A percentile compares a stretch with the other conserved stretches of the same genome.
Evolutionary conservation across 2,329 filamentous ascomycete species (phyloP).

Genomic region (Aschersonia sp.): DNA sequence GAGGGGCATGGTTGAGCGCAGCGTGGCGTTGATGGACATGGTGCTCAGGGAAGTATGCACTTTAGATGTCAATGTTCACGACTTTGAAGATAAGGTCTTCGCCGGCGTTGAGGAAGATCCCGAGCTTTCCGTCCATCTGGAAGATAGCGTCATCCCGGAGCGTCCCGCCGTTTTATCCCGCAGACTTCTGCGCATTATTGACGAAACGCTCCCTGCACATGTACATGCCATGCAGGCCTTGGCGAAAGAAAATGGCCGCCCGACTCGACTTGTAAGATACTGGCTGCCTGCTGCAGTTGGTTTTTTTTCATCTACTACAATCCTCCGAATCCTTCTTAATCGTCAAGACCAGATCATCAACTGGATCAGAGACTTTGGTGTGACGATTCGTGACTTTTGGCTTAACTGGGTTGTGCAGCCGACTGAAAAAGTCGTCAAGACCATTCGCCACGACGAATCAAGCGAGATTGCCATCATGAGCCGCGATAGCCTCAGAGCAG

Average conservation of each 20-base stretch:
- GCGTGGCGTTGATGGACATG: constrained; percentile 74
- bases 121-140: constrained; percentile 37
- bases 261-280: constrained; percentile 63
- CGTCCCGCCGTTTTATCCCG: constrained; percentile 48
- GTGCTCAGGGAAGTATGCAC: constrained; percentile 60
- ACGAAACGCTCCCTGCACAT: constrained; percentile 55
- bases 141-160: constrained; percentile 27
- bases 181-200: constrained; percentile 56
- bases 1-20: constrained; percentile 65
- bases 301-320: constrained; percentile 70
- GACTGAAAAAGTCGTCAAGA: constrained; percentile 66
- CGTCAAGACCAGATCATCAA: constrained; percentile 61
- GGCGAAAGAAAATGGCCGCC: constrained; percentile 56
- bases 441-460: constrained; percentile 81
- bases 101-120: constrained; percentile 46
- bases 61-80: constrained; percentile 44
- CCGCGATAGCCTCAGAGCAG: constrained; percentile 76
- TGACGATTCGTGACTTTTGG: constrained; percentile 81
- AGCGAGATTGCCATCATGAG: constrained; percentile 97
- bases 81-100: constrained; percentile 54
- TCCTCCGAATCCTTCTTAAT: constrained; percentile 66
- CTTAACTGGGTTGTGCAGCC: constrained; percentile 92
- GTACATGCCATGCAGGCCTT: constrained; percentile 37
- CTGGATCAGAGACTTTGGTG: constrained; percentile 69
- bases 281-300: constrained; percentile 68